Evolutionary conservation across 257 asterid species (phyloP).

Genomic region (Verbena officinalis): DNA sequence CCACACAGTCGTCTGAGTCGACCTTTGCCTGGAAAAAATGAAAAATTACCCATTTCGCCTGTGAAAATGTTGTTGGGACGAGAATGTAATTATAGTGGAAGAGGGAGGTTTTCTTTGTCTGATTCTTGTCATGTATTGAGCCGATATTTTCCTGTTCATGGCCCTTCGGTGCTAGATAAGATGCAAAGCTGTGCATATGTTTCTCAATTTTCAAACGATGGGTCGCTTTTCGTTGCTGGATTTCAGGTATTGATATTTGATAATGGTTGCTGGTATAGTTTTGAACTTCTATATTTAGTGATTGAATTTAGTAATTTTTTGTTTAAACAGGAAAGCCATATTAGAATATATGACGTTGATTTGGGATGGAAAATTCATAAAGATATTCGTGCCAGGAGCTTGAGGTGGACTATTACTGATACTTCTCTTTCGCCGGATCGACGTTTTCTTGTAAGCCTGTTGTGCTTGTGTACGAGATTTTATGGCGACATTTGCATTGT

Average conservation of each 20-base stretch:
- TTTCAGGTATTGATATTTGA: conserved; percentile 66
- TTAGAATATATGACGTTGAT: conserved; percentile 82
- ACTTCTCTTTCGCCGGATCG: conserved; percentile 86
- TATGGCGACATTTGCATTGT: neutral
- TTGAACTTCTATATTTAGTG: neutral
- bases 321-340: conserved; percentile 71
- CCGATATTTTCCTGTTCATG: conserved; percentile 69
- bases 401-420: conserved; percentile 98
- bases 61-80: conserved; percentile 81
- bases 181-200: conserved; percentile 72
- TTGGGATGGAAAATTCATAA: conserved; percentile 79
- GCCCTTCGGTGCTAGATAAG: conserved; percentile 64
- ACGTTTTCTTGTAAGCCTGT: conserved; percentile 75
- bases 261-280: conserved; percentile 7
- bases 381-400: conserved; percentile 78
- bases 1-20: conserved; percentile 54
- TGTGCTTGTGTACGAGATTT: neutral
- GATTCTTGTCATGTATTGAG: conserved; percentile 84
- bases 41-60: conserved; percentile 59
- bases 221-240: conserved; percentile 87
- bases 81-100: conserved; percentile 73
- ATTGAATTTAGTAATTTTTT: conserved; percentile 7
- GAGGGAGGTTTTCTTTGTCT: conserved; percentile 74
- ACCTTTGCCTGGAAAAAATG: conserved; percentile 45
- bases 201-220: conserved; percentile 87